These are phyloP conservation scores for Heracleum sosnowskyi DNA, from an alignment of 129 eudicot genomes.

Conservation along the genomic window DNA sequence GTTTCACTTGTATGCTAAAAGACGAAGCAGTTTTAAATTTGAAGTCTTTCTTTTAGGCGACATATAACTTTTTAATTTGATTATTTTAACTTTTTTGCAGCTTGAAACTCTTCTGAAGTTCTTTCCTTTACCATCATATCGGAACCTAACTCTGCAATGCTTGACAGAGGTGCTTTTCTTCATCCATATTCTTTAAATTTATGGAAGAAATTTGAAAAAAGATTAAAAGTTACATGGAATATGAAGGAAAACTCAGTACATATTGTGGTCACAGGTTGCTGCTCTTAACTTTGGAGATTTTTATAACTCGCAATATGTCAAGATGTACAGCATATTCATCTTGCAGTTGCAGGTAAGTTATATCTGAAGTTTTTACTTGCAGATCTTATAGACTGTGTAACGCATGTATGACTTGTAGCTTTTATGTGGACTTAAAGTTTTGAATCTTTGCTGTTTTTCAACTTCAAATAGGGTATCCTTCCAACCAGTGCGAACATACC, in stretches of 20 bases:
- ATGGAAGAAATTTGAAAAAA: neutral
- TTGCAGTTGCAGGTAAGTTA: constrained; percentile 72
- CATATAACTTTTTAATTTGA: neutral
- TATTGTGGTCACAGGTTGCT: constrained; percentile 60
- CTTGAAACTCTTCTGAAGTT: constrained; percentile 80
- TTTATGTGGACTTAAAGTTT: neutral
- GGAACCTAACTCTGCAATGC: constrained; percentile 90
- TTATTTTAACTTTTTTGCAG: constrained; percentile 33
- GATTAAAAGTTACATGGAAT: neutral
- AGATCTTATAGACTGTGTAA: neutral
- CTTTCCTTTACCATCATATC: constrained; percentile 77
- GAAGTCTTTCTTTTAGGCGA: neutral
- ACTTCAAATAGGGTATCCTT: constrained; percentile 48
- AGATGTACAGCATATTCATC: constrained; percentile 73
- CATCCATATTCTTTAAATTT: neutral
- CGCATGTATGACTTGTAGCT: neutral
- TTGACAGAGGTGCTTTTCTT: constrained; percentile 60
- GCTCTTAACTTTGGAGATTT: constrained; percentile 89
- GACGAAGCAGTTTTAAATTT: neutral
- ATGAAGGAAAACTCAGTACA: neutral
- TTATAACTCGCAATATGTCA: constrained; percentile 67
- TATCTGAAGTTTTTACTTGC: neutral
- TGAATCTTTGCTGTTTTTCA: constrained; percentile 16
- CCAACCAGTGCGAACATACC: constrained; percentile 61
- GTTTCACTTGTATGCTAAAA: neutral